phyloP scores from a whole-genome alignment of 768 basidiomycete species.

The Psilocybe subaeruginosa region DNA sequence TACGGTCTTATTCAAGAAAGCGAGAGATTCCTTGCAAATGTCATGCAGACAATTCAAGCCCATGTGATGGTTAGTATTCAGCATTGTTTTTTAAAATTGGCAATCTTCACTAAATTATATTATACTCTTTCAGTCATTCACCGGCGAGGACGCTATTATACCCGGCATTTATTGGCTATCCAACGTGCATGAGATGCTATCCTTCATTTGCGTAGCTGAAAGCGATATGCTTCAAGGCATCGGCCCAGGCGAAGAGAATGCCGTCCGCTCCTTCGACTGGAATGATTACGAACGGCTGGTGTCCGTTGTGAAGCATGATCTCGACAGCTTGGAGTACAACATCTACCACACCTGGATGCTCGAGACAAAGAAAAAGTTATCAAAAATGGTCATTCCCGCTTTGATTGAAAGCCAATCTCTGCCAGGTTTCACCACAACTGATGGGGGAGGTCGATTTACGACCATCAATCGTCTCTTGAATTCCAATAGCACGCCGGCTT shows the following conservation, averaged over 20 bases:
- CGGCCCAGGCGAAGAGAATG: constrained; percentile 92
- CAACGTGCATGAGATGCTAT: constrained; percentile 98
- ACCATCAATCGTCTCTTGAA: constrained; percentile 88
- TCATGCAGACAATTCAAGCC: constrained; percentile 97
- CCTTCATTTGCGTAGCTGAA: constrained; percentile 99
- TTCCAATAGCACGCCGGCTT: constrained; percentile 86
- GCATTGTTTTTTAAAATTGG: neutral
- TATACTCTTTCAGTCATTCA: constrained; percentile 64
- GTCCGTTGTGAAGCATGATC: constrained; percentile 97
- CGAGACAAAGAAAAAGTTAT: constrained; percentile 93
- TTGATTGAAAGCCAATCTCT: constrained; percentile 97
- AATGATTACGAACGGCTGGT: constrained; percentile 95
- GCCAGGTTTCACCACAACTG: constrained; percentile 95
- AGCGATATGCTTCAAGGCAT: constrained; percentile 98
- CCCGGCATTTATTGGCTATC: constrained; percentile 99
- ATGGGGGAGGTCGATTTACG: constrained; percentile 82
- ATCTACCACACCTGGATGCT: constrained; percentile 99
- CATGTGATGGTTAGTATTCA: constrained; percentile 88
- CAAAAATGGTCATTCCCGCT: constrained; percentile 99
- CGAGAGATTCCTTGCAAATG: constrained; percentile 96
- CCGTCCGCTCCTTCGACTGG: constrained; percentile 94
- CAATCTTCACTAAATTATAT: constrained; percentile 8
- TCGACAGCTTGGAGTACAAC: constrained; percentile 98
- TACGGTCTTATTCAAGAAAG: constrained; percentile 96
- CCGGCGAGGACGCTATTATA: constrained; percentile 91